Conservation (phyloP, 2,329 filamentous ascomycete genomes). For the Colletotrichum karsti region DNA sequence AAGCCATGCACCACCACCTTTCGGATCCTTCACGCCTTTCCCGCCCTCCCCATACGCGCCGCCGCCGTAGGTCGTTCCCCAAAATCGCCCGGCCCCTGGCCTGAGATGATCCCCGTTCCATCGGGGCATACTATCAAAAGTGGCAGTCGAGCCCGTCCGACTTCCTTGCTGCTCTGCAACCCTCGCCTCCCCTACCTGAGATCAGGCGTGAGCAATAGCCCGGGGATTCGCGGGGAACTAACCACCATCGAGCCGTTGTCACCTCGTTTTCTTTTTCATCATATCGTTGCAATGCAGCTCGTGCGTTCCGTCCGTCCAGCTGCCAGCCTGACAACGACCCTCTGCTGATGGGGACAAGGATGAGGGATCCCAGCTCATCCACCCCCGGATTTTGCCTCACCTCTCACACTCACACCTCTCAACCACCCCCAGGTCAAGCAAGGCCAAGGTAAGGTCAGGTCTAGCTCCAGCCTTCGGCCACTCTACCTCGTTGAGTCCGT, state of each 20-base stretch:
- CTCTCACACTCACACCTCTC: neutral
- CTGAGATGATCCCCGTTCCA: slow-evolving; percentile 8
- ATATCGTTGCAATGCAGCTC: slow-evolving; percentile 15
- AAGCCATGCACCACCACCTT: neutral
- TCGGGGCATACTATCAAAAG: slow-evolving; percentile 18
- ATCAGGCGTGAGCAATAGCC: neutral
- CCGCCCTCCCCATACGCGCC: neutral
- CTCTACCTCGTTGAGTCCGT: neutral
- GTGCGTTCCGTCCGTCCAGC: neutral
- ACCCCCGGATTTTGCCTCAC: neutral
- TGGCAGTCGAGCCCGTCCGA: slow-evolving; percentile 1
- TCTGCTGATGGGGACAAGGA: neutral
- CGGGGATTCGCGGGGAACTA: slow-evolving; percentile 4
- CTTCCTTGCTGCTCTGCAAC: slow-evolving; percentile 11
- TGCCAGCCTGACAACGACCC: neutral
- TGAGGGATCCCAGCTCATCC: neutral
- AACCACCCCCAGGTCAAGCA: neutral
- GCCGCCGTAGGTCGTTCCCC: neutral
- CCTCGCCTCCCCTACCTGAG: neutral
- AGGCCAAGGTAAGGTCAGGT: neutral
- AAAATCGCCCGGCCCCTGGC: neutral
- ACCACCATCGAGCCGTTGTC: neutral
- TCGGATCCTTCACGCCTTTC: neutral
- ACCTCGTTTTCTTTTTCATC: slow-evolving; percentile 8
- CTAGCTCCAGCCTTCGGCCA: neutral